phyloP scores from a whole-genome alignment of 148 eudicot genomes.

The Limonium bicolor region DNA sequence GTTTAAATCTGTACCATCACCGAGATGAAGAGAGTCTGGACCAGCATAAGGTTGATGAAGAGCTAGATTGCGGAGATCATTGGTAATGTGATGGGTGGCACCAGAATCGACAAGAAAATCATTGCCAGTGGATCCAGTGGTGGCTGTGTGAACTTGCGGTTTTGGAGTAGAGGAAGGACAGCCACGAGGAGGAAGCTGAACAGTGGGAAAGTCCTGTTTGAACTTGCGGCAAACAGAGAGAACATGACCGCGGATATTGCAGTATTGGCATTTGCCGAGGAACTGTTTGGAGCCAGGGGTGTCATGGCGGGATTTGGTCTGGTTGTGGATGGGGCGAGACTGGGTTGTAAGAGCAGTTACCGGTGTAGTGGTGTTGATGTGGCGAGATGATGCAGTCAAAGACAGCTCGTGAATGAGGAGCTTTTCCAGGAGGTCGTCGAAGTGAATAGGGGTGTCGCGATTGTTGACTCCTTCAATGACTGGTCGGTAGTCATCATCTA shows the following conservation, averaged over 20 bases:
- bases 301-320: too few species aligned
- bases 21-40: neutral
- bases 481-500: neutral
- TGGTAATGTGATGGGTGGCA: neutral
- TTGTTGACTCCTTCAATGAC: neutral
- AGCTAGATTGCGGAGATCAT: neutral
- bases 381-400: neutral
- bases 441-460: neutral
- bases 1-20: neutral
- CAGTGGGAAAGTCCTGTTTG: neutral
- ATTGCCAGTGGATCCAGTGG: neutral
- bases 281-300: neutral
- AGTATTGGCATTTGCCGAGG: neutral
- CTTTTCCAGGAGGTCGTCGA: neutral
- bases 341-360: too few species aligned
- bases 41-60: neutral
- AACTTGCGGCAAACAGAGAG: neutral
- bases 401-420: neutral
- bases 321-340: neutral
- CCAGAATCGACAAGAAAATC: neutral
- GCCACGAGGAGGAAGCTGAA: neutral
- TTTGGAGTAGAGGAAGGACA: neutral
- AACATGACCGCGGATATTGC: neutral
- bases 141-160: neutral
- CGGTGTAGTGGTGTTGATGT: neutral